Base-by-base conservation (phyloP, 306 rosid species). In the Quillaja saponaria region DNA sequence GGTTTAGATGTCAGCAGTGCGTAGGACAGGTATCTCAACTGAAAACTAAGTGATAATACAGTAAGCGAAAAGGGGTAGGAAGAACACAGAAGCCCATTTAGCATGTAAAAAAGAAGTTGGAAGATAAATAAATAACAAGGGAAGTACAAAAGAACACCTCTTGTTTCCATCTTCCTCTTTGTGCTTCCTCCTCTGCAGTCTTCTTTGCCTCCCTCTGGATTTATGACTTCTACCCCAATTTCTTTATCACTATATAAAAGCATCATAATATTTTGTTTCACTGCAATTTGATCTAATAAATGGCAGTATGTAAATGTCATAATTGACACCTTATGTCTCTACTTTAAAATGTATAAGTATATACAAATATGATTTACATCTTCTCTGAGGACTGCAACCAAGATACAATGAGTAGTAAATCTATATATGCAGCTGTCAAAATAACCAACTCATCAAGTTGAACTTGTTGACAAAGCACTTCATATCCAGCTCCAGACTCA, bases 121-220 rank as follows among this genome's bases (percentile, higher is more conserved):
- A 49, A 18, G 21, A 48, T 61, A 19, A 59, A 69, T 10, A 20
- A 40, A 18, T 56, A 39, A 12, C 13, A 16, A 42, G 21, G 41
- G 34, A 57, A 59, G 15, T 10, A 16, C 15, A 34, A 58, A 44
- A 13, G 39, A 31, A 47, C 48, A 91, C 97, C 96, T 91, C 96
- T 45, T 82, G 79, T 50, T 74, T 88, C 97, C 97, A 91, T 84
- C 97, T 88, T 82, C 97, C 97, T 77, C 73, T 84, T 16, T 80
- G 79, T 68, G 87, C 85, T 82, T 91, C 97, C 74, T 84, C 95
- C 56, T 80, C 96, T 34, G 84, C 96, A 56, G n/a, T 91, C 97
- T 46, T 88, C 97, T 77, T 87, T 80, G 39, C 97, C 96, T 58
- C 97, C 96, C 15, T 91, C 96, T 13, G 96, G 97, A 82, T 91